A percentile compares a stretch with the other conserved stretches of the same genome.
These are phyloP conservation scores for Ambrosia trifida DNA, from an alignment of 129 eudicot genomes.

Conservation along the genomic window DNA sequence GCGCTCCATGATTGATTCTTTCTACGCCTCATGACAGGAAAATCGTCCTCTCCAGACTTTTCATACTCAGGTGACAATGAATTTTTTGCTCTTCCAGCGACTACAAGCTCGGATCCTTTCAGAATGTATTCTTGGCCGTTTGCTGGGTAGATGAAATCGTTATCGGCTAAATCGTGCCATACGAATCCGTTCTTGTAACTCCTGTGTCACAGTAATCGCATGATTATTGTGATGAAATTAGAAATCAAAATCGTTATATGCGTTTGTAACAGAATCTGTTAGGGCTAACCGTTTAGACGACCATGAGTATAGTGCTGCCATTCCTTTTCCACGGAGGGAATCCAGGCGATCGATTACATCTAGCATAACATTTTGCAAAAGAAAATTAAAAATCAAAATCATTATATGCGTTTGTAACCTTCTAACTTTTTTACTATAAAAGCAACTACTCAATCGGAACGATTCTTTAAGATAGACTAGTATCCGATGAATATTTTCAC, in stretches of 20 bases:
- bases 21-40: slow-evolving; percentile 44
- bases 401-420: too few relatives aligned
- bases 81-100: slow-evolving; percentile 20
- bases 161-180: slow-evolving; percentile 88
- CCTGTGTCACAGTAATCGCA: slow-evolving; percentile 35
- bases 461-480: background rate
- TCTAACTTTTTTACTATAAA: background rate
- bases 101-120: slow-evolving; percentile 81
- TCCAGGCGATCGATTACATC: slow-evolving; percentile 39
- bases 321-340: slow-evolving; percentile 45
- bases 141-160: slow-evolving; percentile 83
- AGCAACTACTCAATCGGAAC: background rate
- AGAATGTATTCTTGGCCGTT: slow-evolving; percentile 85
- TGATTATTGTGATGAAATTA: background rate
- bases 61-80: slow-evolving; percentile 39
- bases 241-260: background rate
- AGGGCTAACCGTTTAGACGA: slow-evolving; percentile 67
- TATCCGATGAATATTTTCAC: background rate
- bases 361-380: slow-evolving; percentile 5
- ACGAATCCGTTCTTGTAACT: slow-evolving; percentile 89
- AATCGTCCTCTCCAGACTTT: slow-evolving; percentile 39
- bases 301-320: slow-evolving; percentile 58
- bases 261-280: background rate
- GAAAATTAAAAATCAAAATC: background rate
- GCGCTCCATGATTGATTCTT: slow-evolving; percentile 89